A percentile compares a stretch with the other conserved stretches of the same genome.
phyloP scores from a whole-genome alignment of 2,329 filamentous ascomycete genomes.

The Aspergillus spinulosporus region DNA sequence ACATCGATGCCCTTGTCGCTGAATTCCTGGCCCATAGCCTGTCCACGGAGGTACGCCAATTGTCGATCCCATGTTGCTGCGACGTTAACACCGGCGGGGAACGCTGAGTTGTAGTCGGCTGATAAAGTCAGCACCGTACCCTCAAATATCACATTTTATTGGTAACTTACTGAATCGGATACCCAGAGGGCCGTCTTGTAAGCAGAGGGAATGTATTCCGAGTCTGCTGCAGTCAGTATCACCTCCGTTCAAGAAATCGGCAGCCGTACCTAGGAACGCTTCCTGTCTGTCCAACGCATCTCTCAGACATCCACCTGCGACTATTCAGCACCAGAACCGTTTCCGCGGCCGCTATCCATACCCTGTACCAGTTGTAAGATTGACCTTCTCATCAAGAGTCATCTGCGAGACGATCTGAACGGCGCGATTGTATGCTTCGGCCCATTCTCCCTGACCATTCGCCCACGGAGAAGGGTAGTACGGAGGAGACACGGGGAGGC shows the following conservation, averaged over 20 bases:
- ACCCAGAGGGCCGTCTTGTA: constrained; percentile 83
- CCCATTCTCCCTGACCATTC: constrained; percentile 72
- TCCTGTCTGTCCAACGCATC: constrained; percentile 72
- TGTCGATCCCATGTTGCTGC: constrained; percentile 79
- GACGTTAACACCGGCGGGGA: constrained; percentile 73
- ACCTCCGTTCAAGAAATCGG: neutral
- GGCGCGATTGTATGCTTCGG: constrained; percentile 72
- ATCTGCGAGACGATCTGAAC: constrained; percentile 77
- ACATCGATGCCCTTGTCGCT: constrained; percentile 73
- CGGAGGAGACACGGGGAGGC: constrained; percentile 56
- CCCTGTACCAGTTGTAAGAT: constrained; percentile 87
- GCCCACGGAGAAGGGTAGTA: constrained; percentile 88
- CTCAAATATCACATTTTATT: neutral
- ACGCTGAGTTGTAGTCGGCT: constrained; percentile 79
- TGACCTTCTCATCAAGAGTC: constrained; percentile 87
- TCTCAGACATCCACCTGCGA: constrained; percentile 64
- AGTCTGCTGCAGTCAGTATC: constrained; percentile 26
- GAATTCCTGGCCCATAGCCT: constrained; percentile 74
- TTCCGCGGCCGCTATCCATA: constrained; percentile 45
- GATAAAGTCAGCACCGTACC: neutral
- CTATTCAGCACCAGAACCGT: constrained; percentile 6
- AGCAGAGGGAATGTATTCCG: constrained; percentile 69
- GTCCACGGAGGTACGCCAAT: constrained; percentile 67
- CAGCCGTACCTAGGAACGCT: constrained; percentile 42
- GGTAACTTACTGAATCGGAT: constrained; percentile 61